Conservation (phyloP, 2,329 filamentous ascomycete species). For the Alternaria novae-zelandiae region DNA sequence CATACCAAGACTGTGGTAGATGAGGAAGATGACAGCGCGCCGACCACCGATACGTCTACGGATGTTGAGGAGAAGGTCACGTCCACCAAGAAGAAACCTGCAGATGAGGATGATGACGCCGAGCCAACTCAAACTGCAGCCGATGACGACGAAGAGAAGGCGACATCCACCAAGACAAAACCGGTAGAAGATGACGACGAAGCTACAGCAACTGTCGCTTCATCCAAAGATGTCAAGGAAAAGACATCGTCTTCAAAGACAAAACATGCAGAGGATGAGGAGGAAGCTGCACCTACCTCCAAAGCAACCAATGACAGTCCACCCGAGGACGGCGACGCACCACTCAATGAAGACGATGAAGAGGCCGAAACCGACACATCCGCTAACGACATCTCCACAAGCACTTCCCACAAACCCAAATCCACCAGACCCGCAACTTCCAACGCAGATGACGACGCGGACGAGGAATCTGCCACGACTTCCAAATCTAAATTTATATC, state of each 20-base stretch:
- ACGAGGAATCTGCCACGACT: neutral
- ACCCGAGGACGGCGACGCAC: neutral
- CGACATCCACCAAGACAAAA: neutral
- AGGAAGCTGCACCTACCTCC: neutral
- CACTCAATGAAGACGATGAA: neutral
- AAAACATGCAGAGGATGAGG: neutral
- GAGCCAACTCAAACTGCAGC: fast-evolving
- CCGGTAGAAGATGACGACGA: neutral
- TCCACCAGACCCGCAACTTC: neutral
- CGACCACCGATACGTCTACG: neutral
- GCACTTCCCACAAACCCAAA: neutral
- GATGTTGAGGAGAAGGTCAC: neutral
- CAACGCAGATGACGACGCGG: fast-evolving
- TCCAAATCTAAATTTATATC: neutral
- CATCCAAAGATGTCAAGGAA: neutral
- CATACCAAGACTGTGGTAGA: neutral
- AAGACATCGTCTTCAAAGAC: neutral
- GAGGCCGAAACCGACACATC: neutral
- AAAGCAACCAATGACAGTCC: no score
- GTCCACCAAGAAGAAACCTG: neutral
- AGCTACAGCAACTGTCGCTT: neutral
- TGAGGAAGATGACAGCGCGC: neutral
- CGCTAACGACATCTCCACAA: neutral
- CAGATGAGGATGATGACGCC: neutral
- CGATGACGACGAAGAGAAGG: no score